These are phyloP conservation scores for Trichoderma simmonsii DNA, from an alignment of 2,329 filamentous ascomycete genomes.

Conservation along the genomic window DNA sequence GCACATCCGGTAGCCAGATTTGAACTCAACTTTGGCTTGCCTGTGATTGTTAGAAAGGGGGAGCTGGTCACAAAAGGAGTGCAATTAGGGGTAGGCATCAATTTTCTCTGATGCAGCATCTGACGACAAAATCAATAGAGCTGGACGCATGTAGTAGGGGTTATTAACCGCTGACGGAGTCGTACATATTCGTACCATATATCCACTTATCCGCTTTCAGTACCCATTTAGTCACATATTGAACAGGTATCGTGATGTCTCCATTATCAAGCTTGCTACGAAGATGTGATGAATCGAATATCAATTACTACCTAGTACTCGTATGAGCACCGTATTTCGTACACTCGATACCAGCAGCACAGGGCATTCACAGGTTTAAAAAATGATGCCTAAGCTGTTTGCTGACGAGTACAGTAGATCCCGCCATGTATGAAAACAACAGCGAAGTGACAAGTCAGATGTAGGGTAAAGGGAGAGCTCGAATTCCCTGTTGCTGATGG, in stretches of 20 bases:
- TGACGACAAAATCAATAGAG: not conserved
- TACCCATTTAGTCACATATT: not conserved
- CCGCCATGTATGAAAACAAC: not conserved
- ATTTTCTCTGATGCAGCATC: slow-evolving; percentile 68
- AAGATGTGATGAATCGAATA: not conserved
- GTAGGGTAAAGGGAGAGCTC: not conserved
- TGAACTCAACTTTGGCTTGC: slow-evolving; percentile 92
- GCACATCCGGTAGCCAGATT: slow-evolving; percentile 91
- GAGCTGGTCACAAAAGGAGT: slow-evolving; percentile 89
- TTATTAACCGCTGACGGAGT: not conserved
- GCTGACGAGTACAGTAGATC: not conserved
- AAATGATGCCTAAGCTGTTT: not conserved
- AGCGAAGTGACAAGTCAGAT: not conserved
- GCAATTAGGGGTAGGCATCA: slow-evolving; percentile 94
- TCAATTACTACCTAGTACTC: not conserved
- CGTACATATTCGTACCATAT: not conserved
- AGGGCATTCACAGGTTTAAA: not conserved
- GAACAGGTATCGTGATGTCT: not conserved
- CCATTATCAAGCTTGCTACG: not conserved
- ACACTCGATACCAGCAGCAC: not conserved
- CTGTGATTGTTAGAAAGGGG: slow-evolving; percentile 73
- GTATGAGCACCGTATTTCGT: not conserved
- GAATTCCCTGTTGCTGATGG: not conserved
- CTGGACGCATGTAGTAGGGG: not conserved
- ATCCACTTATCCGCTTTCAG: not conserved